Base-by-base conservation (phyloP, 2,329 filamentous ascomycete genomes). In the Penicillium freii region DNA sequence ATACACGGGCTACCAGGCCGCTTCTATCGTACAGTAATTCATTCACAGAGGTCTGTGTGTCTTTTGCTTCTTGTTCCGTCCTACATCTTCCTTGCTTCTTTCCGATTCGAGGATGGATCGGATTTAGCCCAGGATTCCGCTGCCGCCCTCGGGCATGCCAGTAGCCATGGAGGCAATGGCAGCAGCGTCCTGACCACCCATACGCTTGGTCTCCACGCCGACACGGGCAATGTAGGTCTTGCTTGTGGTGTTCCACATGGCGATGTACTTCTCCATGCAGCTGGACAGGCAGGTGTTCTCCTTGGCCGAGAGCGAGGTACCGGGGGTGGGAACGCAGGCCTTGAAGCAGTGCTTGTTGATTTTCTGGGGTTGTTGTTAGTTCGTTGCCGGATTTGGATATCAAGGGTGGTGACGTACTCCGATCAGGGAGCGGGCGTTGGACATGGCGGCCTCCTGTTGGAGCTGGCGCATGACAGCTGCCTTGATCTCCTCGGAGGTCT, bases 231-330 rank as follows among this genome's bases (percentile, higher is more conserved):
- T 84, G 73, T 91, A 91, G 40, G 86, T 81, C 47, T 81, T 75
- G 78, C 87, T 89, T 69, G 90, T 86, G 62, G 83, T 78, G 77
- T 92, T 92, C 90, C 90, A 93, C 11, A 88, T 83, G 33, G 82
- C 78, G 81, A 92, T 90, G 81, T 92, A 93, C 76, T 92, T 92
- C 69, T 92, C 89, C 85, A 92, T 90, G 80, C 90, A 93, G 59
- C 83, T 81, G 21, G 83, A 89, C 70, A 90, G 82, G 78, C 90
- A 93, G 23, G 83, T 80, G 70, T 85, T 80, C 74, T 93, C 90
- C 75, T 82, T 76, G 75, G 81, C 84, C 49, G 86, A 87, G 55
- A 92, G 77, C 53, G 84, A 85, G 49, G 81, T 74, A 57, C 88
- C 87, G 53, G 90, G 75, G 69, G 87, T 86, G 49, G 88, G 81